Evolutionary conservation across 2,329 filamentous ascomycete genomes (phyloP).

Genomic region (Trichoderma semiorbis): DNA sequence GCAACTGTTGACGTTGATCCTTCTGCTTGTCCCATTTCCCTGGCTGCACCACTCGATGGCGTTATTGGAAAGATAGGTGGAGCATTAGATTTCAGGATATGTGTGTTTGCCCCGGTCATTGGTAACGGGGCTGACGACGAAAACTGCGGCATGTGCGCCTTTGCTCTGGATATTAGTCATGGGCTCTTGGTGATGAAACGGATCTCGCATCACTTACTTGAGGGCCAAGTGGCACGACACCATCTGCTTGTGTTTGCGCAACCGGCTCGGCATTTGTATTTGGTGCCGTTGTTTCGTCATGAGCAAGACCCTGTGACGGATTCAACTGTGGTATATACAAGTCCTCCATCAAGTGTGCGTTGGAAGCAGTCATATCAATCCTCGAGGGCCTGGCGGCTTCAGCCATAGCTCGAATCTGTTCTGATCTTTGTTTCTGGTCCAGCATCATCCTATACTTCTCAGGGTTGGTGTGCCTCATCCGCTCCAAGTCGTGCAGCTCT

Average conservation of each 20-base stretch:
- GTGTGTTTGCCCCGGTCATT: conserved; percentile 37
- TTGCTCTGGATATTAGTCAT: background rate
- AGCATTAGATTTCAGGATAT: conserved; percentile 25
- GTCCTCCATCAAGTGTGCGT: background rate
- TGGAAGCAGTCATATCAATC: background rate
- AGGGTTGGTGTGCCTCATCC: conserved; percentile 33
- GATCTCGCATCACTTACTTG: background rate
- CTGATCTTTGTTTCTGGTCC: background rate
- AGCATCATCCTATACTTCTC: conserved; percentile 29
- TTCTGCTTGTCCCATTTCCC: background rate
- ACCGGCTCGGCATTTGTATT: background rate
- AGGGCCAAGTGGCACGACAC: background rate
- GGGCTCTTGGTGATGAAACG: background rate
- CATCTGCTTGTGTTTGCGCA: background rate
- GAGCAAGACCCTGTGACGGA: background rate
- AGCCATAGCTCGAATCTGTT: conserved; percentile 4
- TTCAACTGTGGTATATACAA: background rate
- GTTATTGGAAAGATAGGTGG: background rate
- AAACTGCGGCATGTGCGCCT: background rate
- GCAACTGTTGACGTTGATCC: background rate
- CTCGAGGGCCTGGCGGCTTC: too few relatives aligned
- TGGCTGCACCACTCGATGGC: background rate
- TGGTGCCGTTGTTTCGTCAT: background rate
- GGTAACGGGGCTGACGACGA: conserved; percentile 29
- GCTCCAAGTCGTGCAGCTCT: conserved; percentile 32